Evolutionary conservation across 1,284 basidiomycete species (phyloP).

Genomic region (Phaffia rhodozyma): DNA sequence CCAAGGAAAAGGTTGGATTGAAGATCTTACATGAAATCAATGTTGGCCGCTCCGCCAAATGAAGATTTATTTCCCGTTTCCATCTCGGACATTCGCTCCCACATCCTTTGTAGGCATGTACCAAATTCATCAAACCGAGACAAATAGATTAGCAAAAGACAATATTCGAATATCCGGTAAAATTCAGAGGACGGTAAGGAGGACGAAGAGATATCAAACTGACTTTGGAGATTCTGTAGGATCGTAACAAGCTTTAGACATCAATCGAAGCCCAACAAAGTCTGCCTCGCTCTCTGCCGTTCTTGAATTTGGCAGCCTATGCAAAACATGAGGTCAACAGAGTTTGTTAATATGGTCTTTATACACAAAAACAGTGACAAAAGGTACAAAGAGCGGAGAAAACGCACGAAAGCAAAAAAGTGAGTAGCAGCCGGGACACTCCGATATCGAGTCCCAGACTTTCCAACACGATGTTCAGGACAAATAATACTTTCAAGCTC

Average conservation of each 20-base stretch:
- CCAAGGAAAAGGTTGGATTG: background rate
- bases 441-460: slow-evolving; percentile 49
- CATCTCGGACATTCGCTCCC: slow-evolving; percentile 46
- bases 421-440: slow-evolving; percentile 39
- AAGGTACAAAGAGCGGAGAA: background rate
- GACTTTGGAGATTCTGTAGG: slow-evolving; percentile 61
- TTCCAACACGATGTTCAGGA: slow-evolving; percentile 43
- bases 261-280: slow-evolving; percentile 57
- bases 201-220: slow-evolving; percentile 3
- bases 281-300: slow-evolving; percentile 73
- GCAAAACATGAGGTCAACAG: background rate
- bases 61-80: slow-evolving; percentile 34
- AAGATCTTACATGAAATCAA: slow-evolving; percentile 31
- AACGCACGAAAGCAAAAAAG: slow-evolving; percentile 45
- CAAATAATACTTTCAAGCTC: slow-evolving; percentile 45
- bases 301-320: slow-evolving; percentile 65
- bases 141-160: background rate
- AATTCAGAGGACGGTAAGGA: slow-evolving; percentile 9
- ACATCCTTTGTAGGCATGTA: slow-evolving; percentile 43
- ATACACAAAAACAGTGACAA: background rate
- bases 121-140: background rate
- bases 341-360: background rate
- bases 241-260: slow-evolving; percentile 67
- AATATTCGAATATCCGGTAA: background rate
- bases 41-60: slow-evolving; percentile 21